These are phyloP conservation scores for Tolypocladium amazonense DNA, from an alignment of 2,329 filamentous ascomycete species.

Conservation along the genomic window DNA sequence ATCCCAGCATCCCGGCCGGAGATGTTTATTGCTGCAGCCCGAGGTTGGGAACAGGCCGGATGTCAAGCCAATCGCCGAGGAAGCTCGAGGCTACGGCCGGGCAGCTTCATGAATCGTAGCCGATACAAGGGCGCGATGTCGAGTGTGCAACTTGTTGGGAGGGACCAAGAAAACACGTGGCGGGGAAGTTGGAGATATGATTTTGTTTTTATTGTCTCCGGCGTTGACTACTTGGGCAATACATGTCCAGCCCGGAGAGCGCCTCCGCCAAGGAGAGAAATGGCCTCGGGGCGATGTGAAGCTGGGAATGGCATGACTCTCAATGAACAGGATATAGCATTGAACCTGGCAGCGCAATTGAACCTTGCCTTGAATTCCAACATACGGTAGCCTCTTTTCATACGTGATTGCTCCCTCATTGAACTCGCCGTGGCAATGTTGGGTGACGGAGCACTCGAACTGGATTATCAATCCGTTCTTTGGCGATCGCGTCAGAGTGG, in stretches of 20 bases:
- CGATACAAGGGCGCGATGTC: neutral
- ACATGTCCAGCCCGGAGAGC: neutral
- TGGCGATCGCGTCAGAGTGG: neutral
- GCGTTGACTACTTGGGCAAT: neutral
- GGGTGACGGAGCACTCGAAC: neutral
- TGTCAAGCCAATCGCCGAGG: neutral
- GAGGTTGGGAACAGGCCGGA: neutral
- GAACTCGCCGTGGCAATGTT: neutral
- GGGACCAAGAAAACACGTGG: no score
- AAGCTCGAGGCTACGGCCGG: neutral
- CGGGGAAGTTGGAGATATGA: neutral
- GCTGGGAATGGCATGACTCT: neutral
- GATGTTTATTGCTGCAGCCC: neutral
- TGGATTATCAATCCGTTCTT: neutral
- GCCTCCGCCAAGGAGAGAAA: neutral
- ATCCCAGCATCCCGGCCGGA: neutral
- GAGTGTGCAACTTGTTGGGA: neutral
- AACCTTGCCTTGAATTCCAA: neutral
- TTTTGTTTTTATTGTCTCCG: neutral
- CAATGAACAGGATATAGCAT: neutral
- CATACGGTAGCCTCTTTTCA: neutral
- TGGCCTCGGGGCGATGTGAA: neutral
- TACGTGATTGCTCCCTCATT: neutral
- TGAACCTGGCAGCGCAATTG: neutral
- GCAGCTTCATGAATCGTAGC: neutral